Percentiles rank a stretch among this genome's conserved stretches.
phyloP scores from a whole-genome alignment of 2,329 filamentous ascomycete genomes.

The Aspergillus ruber region DNA sequence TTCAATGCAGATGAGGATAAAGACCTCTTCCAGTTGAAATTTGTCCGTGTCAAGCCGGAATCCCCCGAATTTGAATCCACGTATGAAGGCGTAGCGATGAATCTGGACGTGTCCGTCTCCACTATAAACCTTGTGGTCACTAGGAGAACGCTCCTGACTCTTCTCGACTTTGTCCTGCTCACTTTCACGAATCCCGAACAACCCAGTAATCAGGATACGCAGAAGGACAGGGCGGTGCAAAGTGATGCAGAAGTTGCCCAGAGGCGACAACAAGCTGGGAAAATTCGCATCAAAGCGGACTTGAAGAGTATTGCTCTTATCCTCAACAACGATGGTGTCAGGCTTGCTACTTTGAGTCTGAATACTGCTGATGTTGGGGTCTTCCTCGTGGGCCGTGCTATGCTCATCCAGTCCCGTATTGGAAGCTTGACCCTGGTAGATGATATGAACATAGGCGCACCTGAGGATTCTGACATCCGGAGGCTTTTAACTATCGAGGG shows the following conservation, averaged over 20 bases:
- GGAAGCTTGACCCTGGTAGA: constrained; percentile 86
- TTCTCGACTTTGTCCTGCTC: constrained; percentile 87
- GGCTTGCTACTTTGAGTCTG: constrained; percentile 84
- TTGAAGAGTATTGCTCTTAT: constrained; percentile 90
- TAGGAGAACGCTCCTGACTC: constrained; percentile 79
- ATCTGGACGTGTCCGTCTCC: constrained; percentile 82
- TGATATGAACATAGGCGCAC: constrained; percentile 86
- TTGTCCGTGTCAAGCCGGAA: constrained; percentile 77
- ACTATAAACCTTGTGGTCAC: constrained; percentile 97
- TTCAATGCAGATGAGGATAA: constrained; percentile 62
- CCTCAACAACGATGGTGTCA: constrained; percentile 94
- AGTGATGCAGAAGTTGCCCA: constrained; percentile 21
- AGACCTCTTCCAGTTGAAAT: constrained; percentile 81
- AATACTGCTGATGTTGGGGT: constrained; percentile 88
- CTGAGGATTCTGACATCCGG: constrained; percentile 71
- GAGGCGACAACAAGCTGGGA: constrained; percentile 48
- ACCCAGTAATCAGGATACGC: constrained; percentile 30
- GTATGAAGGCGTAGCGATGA: constrained; percentile 89
- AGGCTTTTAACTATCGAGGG: constrained; percentile 92
- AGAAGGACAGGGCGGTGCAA: constrained; percentile 24
- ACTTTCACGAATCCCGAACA: constrained; percentile 71
- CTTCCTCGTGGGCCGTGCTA: constrained; percentile 75
- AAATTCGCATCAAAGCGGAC: constrained; percentile 88
- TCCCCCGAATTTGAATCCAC: constrained; percentile 90
- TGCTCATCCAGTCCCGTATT: constrained; percentile 79